A percentile compares a stretch with the other conserved stretches of the same genome.
Conservation (phyloP, 2,329 filamentous ascomycete genomes). For the Podosphaera xanthii region DNA sequence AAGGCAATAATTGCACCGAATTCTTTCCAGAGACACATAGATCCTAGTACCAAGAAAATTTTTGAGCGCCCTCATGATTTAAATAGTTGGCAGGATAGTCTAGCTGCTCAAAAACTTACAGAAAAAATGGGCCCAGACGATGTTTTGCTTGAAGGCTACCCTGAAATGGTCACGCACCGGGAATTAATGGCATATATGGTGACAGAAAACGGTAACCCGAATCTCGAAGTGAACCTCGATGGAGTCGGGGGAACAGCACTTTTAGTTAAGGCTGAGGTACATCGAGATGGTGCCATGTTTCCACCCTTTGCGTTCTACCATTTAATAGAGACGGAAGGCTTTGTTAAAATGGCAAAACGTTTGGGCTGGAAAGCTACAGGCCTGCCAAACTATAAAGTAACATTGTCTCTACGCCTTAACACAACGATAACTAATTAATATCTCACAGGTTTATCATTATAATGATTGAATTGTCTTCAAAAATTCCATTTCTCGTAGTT, state of each 20-base stretch:
- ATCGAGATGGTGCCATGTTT: constrained; percentile 96
- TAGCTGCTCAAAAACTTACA: constrained; percentile 52
- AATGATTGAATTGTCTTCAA: constrained; percentile 12
- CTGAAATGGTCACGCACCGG: constrained; percentile 78
- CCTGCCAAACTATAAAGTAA: constrained; percentile 90
- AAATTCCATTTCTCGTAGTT: constrained; percentile 5
- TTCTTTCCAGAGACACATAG: constrained; percentile 72
- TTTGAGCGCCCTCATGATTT: constrained; percentile 78
- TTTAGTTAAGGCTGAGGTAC: constrained; percentile 88
- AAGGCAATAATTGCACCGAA: constrained; percentile 88
- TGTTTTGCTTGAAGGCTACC: constrained; percentile 80
- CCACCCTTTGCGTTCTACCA: constrained; percentile 91
- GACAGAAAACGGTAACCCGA: constrained; percentile 29
- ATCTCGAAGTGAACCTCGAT: constrained; percentile 53
- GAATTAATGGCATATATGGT: constrained; percentile 74
- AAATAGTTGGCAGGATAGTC: constrained; percentile 92
- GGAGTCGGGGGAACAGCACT: constrained; percentile 85
- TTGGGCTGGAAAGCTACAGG: constrained; percentile 70
- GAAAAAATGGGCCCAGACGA: constrained; percentile 73
- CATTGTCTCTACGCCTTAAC: constrained; percentile 10
- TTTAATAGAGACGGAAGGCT: constrained; percentile 92
- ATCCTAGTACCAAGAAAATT: constrained; percentile 43
- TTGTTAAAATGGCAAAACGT: constrained; percentile 86
- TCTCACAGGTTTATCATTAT: constrained; percentile 13
- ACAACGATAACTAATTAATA: background rate